These are phyloP conservation scores for Zalaria sp. DNA, from an alignment of 2,329 filamentous ascomycete species.

Conservation along the genomic window DNA sequence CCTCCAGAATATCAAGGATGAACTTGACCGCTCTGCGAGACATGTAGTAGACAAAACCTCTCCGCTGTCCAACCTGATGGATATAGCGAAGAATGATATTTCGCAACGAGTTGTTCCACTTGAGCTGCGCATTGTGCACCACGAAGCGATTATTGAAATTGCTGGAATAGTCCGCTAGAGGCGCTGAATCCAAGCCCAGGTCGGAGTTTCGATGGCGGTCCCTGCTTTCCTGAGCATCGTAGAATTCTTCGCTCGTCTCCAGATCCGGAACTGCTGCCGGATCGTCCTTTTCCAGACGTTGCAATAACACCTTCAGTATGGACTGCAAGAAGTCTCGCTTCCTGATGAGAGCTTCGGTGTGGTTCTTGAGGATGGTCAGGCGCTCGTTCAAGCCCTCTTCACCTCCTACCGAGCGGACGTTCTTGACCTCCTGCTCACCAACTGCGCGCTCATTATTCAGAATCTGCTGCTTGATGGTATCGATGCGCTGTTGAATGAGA, in stretches of 20 bases:
- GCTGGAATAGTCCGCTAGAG: constrained; percentile 69
- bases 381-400: constrained; percentile 40
- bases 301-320: constrained; percentile 44
- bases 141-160: constrained; percentile 98
- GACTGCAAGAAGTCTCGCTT: constrained; percentile 45
- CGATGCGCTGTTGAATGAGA: constrained; percentile 67
- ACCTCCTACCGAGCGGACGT: constrained; percentile 26
- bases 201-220: constrained; percentile 22
- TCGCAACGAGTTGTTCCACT: constrained; percentile 93
- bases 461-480: constrained; percentile 66
- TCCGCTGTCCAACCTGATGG: constrained; percentile 88
- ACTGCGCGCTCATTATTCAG: constrained; percentile 57
- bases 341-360: constrained; percentile 40
- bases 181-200: constrained; percentile 46
- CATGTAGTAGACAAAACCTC: constrained; percentile 96
- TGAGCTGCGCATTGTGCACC: constrained; percentile 91
- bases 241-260: constrained; percentile 30
- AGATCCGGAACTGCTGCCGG: constrained; percentile 29
- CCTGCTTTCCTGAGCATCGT: constrained; percentile 39
- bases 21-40: constrained; percentile 94
- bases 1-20: constrained; percentile 92
- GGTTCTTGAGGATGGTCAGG: constrained; percentile 38
- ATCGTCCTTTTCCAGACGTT: constrained; percentile 43
- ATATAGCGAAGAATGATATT: constrained; percentile 97
- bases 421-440: constrained; percentile 57